A percentile compares a stretch with the other conserved stretches of the same genome.
Conservation (phyloP, 2,329 filamentous ascomycete genomes). For the Pseudopithomyces maydicus region DNA sequence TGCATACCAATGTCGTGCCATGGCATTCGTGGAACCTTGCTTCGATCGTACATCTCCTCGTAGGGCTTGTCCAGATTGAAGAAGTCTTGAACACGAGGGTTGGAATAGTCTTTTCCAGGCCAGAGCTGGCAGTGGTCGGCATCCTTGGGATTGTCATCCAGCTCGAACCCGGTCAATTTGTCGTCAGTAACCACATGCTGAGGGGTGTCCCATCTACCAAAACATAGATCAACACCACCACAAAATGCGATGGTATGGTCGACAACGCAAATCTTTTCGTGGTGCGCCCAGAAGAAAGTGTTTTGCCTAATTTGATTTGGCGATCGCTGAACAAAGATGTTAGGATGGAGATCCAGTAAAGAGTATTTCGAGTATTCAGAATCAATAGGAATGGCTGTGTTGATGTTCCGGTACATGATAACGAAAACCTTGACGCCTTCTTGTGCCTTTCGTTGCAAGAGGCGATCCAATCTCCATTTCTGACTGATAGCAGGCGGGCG, state of each 20-base stretch:
- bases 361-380: constrained; percentile 98
- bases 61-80: constrained; percentile 92
- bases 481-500: constrained; percentile 94
- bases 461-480: constrained; percentile 92
- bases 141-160: constrained; percentile 74
- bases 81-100: constrained; percentile 93
- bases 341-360: constrained; percentile 90
- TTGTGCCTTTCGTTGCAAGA: constrained; percentile 89
- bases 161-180: constrained; percentile 92
- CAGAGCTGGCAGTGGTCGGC: constrained; percentile 94
- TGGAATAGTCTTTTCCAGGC: constrained; percentile 98
- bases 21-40: constrained; percentile 88
- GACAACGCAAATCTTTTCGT: constrained; percentile 96
- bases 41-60: constrained; percentile 97
- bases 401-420: constrained; percentile 97
- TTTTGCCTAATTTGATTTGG: constrained; percentile 99
- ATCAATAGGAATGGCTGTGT: constrained; percentile 95
- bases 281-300: constrained; percentile 98
- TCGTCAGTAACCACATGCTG: constrained; percentile 91
- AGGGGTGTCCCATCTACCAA: constrained; percentile 95
- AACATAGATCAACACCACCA: constrained; percentile 94
- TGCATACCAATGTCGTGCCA: constrained; percentile 99
- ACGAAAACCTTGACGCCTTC: constrained; percentile 98
- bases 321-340: constrained; percentile 93
- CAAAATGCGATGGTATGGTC: constrained; percentile 96